These are phyloP conservation scores for Cenococcum geophilum DNA, from an alignment of 495 filamentous ascomycete species.

Conservation along the genomic window DNA sequence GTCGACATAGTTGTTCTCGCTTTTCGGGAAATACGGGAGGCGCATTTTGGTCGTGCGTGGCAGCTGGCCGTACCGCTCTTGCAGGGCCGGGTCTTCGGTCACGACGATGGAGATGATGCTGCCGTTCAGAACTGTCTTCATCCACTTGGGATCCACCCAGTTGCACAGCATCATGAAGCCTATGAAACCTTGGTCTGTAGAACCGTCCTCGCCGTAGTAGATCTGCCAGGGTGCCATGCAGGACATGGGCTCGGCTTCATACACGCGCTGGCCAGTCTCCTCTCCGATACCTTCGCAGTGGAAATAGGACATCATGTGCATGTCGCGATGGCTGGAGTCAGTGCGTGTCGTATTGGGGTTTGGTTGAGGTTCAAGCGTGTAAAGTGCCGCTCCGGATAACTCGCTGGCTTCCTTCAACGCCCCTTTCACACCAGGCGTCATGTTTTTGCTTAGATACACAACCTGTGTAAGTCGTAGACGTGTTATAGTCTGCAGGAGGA, in stretches of 20 bases:
- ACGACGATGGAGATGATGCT: constrained; percentile 20
- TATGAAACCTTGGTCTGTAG: constrained; percentile 8
- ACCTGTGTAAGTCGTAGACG: constrained; percentile 60
- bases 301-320: constrained; percentile 81
- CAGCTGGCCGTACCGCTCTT: constrained; percentile 3
- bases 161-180: constrained; percentile 20
- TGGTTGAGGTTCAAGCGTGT: neutral
- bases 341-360: constrained; percentile 7
- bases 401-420: neutral
- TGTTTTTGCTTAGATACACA: constrained; percentile 45
- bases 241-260: constrained; percentile 47
- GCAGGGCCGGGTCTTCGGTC: constrained; percentile 3
- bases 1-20: constrained; percentile 1
- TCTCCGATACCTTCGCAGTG: constrained; percentile 20
- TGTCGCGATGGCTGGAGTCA: constrained; percentile 49
- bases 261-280: constrained; percentile 44
- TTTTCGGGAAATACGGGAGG: constrained; percentile 20
- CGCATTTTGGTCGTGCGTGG: constrained; percentile 12
- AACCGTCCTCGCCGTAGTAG: constrained; percentile 44
- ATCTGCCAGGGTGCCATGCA: constrained; percentile 50
- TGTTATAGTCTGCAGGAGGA: constrained; percentile 58
- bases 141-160: neutral
- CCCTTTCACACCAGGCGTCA: neutral
- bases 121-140: constrained; percentile 15
- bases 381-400: neutral